A percentile compares a stretch with the other conserved stretches of the same genome.
Conservation (phyloP, 1,139 yeast species). For the Diutina neorugosa region DNA sequence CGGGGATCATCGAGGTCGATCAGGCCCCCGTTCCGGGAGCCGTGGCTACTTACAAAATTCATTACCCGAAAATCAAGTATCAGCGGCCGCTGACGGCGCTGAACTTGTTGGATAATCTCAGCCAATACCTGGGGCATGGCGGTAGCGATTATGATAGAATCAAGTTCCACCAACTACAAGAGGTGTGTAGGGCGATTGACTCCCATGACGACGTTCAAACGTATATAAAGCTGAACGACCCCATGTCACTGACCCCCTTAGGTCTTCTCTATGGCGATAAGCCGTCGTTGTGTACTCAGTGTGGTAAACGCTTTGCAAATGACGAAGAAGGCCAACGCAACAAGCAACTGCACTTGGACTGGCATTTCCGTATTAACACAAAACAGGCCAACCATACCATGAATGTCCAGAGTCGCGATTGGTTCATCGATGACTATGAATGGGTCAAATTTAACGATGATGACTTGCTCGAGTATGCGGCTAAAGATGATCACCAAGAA, state of each 20-base stretch:
- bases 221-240: conserved; percentile 23
- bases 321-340: conserved; percentile 43
- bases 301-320: conserved; percentile 76
- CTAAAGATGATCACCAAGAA: conserved; percentile 1
- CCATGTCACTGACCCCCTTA: conserved; percentile 12
- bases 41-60: conserved; percentile 1
- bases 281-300: conserved; percentile 76
- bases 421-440: conserved; percentile 66
- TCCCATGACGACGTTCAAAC: conserved; percentile 17
- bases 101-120: background rate
- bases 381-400: conserved; percentile 36
- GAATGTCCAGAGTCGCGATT: conserved; percentile 59
- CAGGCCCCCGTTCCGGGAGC: conserved; percentile 3
- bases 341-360: conserved; percentile 65
- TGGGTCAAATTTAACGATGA: conserved; percentile 72
- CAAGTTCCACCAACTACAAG: conserved; percentile 18
- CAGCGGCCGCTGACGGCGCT: background rate
- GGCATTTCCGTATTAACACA: conserved; percentile 92
- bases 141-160: conserved; percentile 15
- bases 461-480: conserved; percentile 24
- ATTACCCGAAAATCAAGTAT: conserved; percentile 2
- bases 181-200: conserved; percentile 9
- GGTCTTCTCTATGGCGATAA: conserved; percentile 44
- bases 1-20: background rate
- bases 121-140: conserved; percentile 12